phyloP scores from a whole-genome alignment of 805 yeast species.

The Wickerhamomyces ciferrii region DNA sequence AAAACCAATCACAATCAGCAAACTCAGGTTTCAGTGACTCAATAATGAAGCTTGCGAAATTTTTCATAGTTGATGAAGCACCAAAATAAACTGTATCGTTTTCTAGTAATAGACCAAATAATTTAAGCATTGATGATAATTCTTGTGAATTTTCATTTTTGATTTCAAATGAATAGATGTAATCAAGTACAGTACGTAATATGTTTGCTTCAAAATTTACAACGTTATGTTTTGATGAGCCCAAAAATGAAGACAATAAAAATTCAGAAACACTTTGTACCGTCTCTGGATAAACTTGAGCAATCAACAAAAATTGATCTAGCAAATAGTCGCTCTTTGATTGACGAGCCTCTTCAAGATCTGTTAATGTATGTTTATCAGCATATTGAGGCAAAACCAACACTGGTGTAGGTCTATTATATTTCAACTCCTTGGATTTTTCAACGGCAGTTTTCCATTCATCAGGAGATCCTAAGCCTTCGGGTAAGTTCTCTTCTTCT shows the following conservation, averaged over 20 bases:
- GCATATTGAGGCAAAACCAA: conserved; percentile 34
- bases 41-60: conserved; percentile 31
- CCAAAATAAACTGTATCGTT: conserved; percentile 32
- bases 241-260: conserved; percentile 28
- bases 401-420: conserved; percentile 17
- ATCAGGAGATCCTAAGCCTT: conserved; percentile 16
- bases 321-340: conserved; percentile 27
- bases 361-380: conserved; percentile 31
- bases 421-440: conserved; percentile 16
- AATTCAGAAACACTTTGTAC: conserved; percentile 34
- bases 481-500: conserved; percentile 17
- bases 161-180: conserved; percentile 29
- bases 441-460: conserved; percentile 25
- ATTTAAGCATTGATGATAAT: conserved; percentile 35
- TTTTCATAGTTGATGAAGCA: conserved; percentile 26
- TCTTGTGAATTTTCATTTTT: conserved; percentile 19
- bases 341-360: conserved; percentile 34
- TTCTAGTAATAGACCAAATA: conserved; percentile 37
- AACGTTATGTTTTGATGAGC: conserved; percentile 25
- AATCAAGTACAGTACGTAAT: conserved; percentile 30
- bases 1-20: conserved; percentile 49
- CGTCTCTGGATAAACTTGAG: conserved; percentile 37
- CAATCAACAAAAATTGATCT: conserved; percentile 36
- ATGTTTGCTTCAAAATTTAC: conserved; percentile 30
- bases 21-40: conserved; percentile 30